Evolutionary conservation across 257 asterid species (phyloP), one percentile per base, ranked within the genome.

Genomic region (Ophiorrhiza pumila): DNA sequence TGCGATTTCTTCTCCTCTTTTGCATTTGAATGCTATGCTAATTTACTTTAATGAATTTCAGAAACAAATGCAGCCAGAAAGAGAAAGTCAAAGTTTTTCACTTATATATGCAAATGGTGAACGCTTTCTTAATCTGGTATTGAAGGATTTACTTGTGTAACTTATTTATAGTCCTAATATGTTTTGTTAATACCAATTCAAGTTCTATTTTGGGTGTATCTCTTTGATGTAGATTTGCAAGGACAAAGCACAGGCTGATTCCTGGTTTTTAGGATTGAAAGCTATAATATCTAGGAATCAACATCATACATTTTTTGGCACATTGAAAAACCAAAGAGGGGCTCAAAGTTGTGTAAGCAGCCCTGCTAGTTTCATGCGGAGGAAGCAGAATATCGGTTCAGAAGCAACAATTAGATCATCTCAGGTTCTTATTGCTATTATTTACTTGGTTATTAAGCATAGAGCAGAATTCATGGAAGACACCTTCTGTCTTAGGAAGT

Each of bases 301-400:
- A 68, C 76, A 73, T 63, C 75, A 67, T 42, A 59, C 68, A 67
- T 23, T 71, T 32, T 72, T 72, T 69, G 63, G 74, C 71, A 70
- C 74, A 35, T 60, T 47, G 60, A 85, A 69, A 77, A 76, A 68
- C 52, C 75, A 68, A 60, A 79, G 82, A 71, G 87, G 82, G 55
- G 72, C 83, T 58, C 89, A 85, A 72, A 85, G 89, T 74, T 85
- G 89, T 74, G 71, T 78, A 73, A 80, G 53, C 71, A 85, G 89
- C 75, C 89, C 89, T 4, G 87, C 87, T 45, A 73, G 89, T 72
- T 85, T 57, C 77, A 82, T 83, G 77, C 80, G 89, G 53, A 79
- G 82, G 82, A 82, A 83, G 72, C 87, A 85, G 56, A 80, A 73
- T 71, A 77, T 82, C 32, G 87, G 84, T 52, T 31, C 81, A 1